Base-by-base conservation (phyloP, 2,329 filamentous ascomycete species). In the Colletotrichum incanum region DNA sequence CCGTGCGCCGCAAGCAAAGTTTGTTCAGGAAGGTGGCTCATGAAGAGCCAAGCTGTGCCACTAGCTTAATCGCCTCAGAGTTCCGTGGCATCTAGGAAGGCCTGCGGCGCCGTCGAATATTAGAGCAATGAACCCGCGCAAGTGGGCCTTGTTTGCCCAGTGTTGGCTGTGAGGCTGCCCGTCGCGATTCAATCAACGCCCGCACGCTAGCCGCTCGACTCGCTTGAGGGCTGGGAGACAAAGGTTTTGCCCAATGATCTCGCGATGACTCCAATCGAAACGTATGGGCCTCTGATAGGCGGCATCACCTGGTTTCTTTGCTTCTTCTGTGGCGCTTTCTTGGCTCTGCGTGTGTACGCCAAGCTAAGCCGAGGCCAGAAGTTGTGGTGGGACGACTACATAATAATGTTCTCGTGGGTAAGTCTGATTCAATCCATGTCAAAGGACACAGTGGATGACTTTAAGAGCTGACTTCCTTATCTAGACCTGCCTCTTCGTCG, bases 221-320 rank as follows among this genome's bases (percentile, higher is more conserved):
- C 50, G 39, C 28, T 37, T 41, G 26, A 47, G 37, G 9, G 55
- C 23, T n/a, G 50, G 43, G 49, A 43, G 7, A 11, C 8, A 16
- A 2, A 3, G 9, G 7, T 16, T 2, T 49, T 26, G 39, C 20
- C 56, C 41, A 39, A 62, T 67, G 64, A 28, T 11, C 26, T 43
- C 18, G 23, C 34, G 12, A 68, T 68, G 69, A 43, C 58, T 12
- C 6, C 20, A 2, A 43, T 68, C 3, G 65, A 72, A 45, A 68
- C 41, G 26, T n/a, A 66, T 18, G 69, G 69, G 2, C 65, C 69
- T 12, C 28, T 72, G 0, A 63, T 72, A 28, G 58, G 43, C 28
- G 78, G 76, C 11, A 74, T 77, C 5, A 78, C 76, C 28, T 82
- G 80, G 80, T 77, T 79, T 3, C 56, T 82, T 23, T 73, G 75